Evolutionary conservation across 768 basidiomycete species (phyloP), one percentile per base, ranked within the genome.

Genomic region (Lentinula lateritia): DNA sequence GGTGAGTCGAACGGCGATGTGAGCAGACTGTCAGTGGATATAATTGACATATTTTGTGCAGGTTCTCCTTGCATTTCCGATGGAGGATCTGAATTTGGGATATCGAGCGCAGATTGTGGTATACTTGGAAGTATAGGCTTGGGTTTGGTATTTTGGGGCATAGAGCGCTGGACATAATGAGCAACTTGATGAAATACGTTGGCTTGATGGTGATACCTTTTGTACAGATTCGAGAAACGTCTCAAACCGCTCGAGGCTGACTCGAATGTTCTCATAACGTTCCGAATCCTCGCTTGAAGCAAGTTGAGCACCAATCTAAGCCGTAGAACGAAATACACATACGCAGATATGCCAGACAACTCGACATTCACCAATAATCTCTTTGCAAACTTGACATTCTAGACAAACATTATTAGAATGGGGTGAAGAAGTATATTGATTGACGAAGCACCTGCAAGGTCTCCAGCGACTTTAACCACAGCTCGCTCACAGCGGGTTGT

Each of bases 311-410:
- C 52, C 42, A 45, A 42, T 43, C 18, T 23, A n/a, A 12, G 23
- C n/a, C 38, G 16, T 54, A 65, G 58, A 16, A 52, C 43, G 18
- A 9, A 39, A 28, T 52, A 52, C 34, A 73, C 81, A 66, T 56
- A 84, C 78, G 69, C 5, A 72, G 71, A 60, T 80, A 77, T 13
- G 73, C 73, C 79, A 62, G 82, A 76, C 35, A 79, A 65, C 63
- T 88, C 83, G 16, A 88, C 81, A 62, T 83, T 85, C 68, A 79
- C 80, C 46, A 90, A 64, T 60, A 90, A 71, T 62, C 76, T 76
- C 55, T 79, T 73, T 0, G 87, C 88, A 68, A 81, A 81, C 64
- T 82, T 84, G 3, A 89, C 68, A 68, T 70, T 75, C 76, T 78
- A 45, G 32, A 20, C 35, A 23, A 68, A 72, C 76, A 79, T 75